phyloP scores from a whole-genome alignment of 1,284 basidiomycete genomes.

The Apiotrichum sp. region DNA sequence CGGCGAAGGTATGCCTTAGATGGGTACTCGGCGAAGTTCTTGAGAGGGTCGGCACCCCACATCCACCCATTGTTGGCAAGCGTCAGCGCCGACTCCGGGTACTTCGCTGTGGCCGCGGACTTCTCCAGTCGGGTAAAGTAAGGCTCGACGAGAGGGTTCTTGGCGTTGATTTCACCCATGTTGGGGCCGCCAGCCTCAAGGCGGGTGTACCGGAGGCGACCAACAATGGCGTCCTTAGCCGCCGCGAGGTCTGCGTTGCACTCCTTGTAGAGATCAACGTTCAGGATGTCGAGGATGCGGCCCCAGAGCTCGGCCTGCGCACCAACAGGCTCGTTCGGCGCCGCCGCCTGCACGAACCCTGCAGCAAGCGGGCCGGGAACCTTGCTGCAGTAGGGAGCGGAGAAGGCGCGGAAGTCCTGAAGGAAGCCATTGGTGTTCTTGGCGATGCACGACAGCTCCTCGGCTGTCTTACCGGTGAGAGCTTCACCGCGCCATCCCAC shows the following conservation, averaged over 20 bases:
- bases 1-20: constrained; percentile 95
- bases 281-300: constrained; percentile 72
- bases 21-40: constrained; percentile 87
- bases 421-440: constrained; percentile 54
- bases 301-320: constrained; percentile 63
- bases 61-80: constrained; percentile 99
- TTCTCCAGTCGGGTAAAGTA: constrained; percentile 80
- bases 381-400: constrained; percentile 61
- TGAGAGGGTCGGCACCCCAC: constrained; percentile 89
- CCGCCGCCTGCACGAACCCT: constrained; percentile 55
- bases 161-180: constrained; percentile 68
- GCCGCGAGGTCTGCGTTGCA: constrained; percentile 72
- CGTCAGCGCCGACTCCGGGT: constrained; percentile 65
- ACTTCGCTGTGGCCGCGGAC: constrained; percentile 52
- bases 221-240: constrained; percentile 67
- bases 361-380: constrained; percentile 65
- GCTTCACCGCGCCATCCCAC: constrained; percentile 47
- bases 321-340: constrained; percentile 50
- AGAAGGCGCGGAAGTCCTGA: constrained; percentile 56
- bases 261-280: constrained; percentile 77
- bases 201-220: constrained; percentile 70
- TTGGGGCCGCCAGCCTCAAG: constrained; percentile 76
- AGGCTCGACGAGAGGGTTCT: constrained; percentile 73
- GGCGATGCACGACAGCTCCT: constrained; percentile 62
- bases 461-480: constrained; percentile 51